Conservation (phyloP, 1,284 basidiomycete genomes). For the Paramarasmius palmivorus region DNA sequence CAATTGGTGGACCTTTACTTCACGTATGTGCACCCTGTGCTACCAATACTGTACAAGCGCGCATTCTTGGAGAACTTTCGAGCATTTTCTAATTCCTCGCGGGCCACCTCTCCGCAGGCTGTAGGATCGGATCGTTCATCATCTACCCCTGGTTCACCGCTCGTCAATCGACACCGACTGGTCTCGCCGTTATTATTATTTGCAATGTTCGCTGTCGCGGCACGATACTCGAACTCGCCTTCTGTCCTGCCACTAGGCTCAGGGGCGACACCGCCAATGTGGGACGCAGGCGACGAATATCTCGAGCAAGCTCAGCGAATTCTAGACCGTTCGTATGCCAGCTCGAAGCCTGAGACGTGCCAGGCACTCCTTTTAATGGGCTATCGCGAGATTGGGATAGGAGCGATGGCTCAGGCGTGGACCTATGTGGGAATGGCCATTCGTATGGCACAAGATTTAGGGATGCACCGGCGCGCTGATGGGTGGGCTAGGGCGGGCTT, state of each 20-base stretch:
- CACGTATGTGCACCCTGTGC: slow-evolving; percentile 71
- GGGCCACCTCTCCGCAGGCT: slow-evolving; percentile 15
- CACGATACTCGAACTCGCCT: slow-evolving; percentile 58
- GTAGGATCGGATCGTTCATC: slow-evolving; percentile 29
- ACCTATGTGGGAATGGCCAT: slow-evolving; percentile 78
- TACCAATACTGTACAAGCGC: slow-evolving; percentile 74
- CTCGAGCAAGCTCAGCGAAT: slow-evolving; percentile 68
- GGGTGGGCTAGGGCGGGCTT: slow-evolving; percentile 62
- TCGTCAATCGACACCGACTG: slow-evolving; percentile 40
- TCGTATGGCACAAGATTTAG: slow-evolving; percentile 85
- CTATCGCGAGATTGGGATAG: slow-evolving; percentile 83
- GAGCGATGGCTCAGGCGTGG: slow-evolving; percentile 88
- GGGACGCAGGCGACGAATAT: slow-evolving; percentile 79
- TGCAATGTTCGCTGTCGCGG: slow-evolving; percentile 76
- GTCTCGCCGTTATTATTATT: slow-evolving; percentile 71
- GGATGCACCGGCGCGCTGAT: slow-evolving; percentile 82
- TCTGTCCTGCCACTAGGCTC: slow-evolving; percentile 48
- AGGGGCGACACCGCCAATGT: slow-evolving; percentile 48
- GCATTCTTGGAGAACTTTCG: slow-evolving; percentile 66
- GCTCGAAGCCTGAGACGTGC: slow-evolving; percentile 65
- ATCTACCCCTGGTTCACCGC: slow-evolving; percentile 31
- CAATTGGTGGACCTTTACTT: slow-evolving; percentile 77
- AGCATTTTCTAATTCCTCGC: slow-evolving; percentile 19
- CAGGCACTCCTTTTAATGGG: slow-evolving; percentile 80
- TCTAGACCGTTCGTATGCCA: slow-evolving; percentile 67